Evolutionary conservation across 1,284 basidiomycete genomes (phyloP), one percentile per base, ranked within the genome.

Genomic region (Moniliophthora roreri): DNA sequence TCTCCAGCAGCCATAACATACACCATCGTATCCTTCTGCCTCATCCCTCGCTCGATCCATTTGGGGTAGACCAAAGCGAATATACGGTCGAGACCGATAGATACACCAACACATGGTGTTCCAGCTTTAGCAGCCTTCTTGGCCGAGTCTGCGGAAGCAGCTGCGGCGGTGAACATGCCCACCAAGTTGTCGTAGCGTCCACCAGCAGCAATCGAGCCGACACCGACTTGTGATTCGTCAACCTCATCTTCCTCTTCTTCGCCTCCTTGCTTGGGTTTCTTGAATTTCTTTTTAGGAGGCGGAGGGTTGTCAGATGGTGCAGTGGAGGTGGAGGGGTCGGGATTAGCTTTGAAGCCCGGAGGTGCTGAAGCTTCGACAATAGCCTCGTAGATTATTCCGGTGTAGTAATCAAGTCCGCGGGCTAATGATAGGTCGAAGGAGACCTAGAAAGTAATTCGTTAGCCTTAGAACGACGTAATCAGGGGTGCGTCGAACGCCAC

Each of bases 151-250:
- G 81, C 82, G 0, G 89, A 81, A 0, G 91, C 89, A 0, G 92
- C 88, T 5, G 90, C 81, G 2, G 44, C 9, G 18, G 87, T 82
- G 73, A 99, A 98, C 79, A 95, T 87, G 46, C 91, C 90, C 1
- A 99, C 96, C n/a, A 99, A 87, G 60, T 91, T 89, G 75, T 99
- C 96, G 75, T 99, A 99, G 42, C 96, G 82, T 11, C 97, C 96
- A 16, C 97, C 97, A 0, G 93, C 97, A 6, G 96, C 97, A 66
- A 99, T 97, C 16, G 95, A 98, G 21, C 96, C 97, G 2, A 99
- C 95, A 37, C 97, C 96, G 32, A 99, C 87, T 54, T 88, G 81
- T 2, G 89, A 91, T 68, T 98, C 96, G 73, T 98, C 96, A 40
- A 95, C 75, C 62, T 95, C 91, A 50, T 93, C 92, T 28, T 88